Evolutionary conservation across 345 rosid species (phyloP), one percentile per base, ranked within the genome.

Genomic region (Dimocarpus longan): DNA sequence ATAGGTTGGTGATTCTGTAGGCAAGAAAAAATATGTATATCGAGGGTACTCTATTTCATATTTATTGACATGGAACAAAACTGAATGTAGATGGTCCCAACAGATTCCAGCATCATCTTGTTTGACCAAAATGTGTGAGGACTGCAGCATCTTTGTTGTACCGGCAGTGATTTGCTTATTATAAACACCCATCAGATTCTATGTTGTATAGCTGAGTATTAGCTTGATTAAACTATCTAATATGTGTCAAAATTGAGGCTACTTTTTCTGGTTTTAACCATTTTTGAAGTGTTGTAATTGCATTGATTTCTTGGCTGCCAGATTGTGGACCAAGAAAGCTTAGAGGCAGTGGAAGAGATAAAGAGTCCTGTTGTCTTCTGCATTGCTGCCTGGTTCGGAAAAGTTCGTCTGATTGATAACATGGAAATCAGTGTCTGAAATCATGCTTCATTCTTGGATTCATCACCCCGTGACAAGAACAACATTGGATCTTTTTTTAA

Each of bases 381-480:
- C 72, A 78, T 91, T 11, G 98, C 98, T 10, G 92, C 93, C 22
- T 90, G 92, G 92, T 92, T 95, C 84, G 98, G 98, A 50, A 82
- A 85, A 16, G 99, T 93, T 68, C 85, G 98, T 82, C 89, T 95
- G 22, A 88, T 92, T 62, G 99, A 95, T 80, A 95, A 93, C 87
- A 76, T 89, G 39, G 96, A 95, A 88, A 93, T 93, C 82, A 54
- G 73, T 76, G 44, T 66, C 16, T 79, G 82, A 82, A 60, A n/a
- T 28, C 10, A 32, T 74, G 22, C 19, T 16, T 19, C 5, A 15
- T 44, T 74, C 32, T 44, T 5, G 16, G 46, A 13, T 21, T 74
- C 7, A 74, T 13, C 44, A 5, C 28, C 18, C 3, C 16, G 6
- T 63, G 56, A 13, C 62, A 15, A 44, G 46, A 26, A 40, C 16